Base-by-base conservation (phyloP, 2,329 filamentous ascomycete species). In the Penicillium brevicompactum region DNA sequence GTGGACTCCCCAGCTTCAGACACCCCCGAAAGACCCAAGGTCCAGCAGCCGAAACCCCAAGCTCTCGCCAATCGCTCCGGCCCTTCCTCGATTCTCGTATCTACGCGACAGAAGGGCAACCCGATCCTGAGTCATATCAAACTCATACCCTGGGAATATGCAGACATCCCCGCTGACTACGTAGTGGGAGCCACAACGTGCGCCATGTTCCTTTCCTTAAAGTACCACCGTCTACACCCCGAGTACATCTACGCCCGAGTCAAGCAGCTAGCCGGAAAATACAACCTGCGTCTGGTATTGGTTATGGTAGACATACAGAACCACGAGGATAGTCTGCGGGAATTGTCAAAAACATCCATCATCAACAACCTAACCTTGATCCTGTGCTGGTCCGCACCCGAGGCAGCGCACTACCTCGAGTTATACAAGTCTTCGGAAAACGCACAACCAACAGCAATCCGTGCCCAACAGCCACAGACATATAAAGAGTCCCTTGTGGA, bases 181-280 rank as follows among this genome's bases (percentile, higher is more conserved):
- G 88, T 93, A 8, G 80, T 97, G 46, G 93, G 94, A 0, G 71
- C 84, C 41, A 96, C 92, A 0, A 96, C 92, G 6, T 96, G 93
- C 68, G 92, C 91, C 0, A 82, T 99, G 5, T 99, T 97, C 70
- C 80, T 99, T 41, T 95, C 91, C 46, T 83, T 99, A 51, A 99
- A 97, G 74, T 99, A 99, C 74, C 94, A 99, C 74, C 91, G 93
- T 27, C 82, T 99, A 49, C 94, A 99, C 70, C 94, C 94, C 1
- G 94, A 99, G 75, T 99, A 99, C 78, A 91, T 99, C 67, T 97
- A 97, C 78, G 92, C 89, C 22, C 89, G 94, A 54, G 95, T 99
- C 64, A 88, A 89, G 49, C 86, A 87, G 46, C 80, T 99, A 4
- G 90, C 90, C 49, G 90, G 90, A 48, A 91, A 90, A 75, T 97